Conservation (phyloP, 2,329 filamentous ascomycete species). For the Blastomyces gilchristii region DNA sequence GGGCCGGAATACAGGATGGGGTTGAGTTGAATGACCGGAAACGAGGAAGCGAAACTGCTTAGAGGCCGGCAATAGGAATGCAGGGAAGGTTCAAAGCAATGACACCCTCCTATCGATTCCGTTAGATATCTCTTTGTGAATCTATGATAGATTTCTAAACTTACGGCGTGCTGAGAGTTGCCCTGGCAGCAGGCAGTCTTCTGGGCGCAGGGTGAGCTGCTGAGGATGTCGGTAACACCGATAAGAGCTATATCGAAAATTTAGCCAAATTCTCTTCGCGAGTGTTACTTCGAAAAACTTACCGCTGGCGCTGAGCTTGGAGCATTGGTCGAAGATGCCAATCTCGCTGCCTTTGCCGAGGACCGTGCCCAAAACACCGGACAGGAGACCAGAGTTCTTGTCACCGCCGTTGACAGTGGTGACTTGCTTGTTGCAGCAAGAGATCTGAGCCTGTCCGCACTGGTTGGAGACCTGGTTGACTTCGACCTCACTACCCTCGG, state of each 20-base stretch:
- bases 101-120: conserved; percentile 21
- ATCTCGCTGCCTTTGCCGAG: conserved; percentile 27
- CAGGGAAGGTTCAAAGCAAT: conserved; percentile 31
- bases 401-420: conserved; percentile 29
- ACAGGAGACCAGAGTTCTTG: conserved; percentile 26
- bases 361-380: conserved; percentile 27
- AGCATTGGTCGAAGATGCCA: conserved; percentile 35
- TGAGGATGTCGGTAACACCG: conserved; percentile 19
- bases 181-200: conserved; percentile 16
- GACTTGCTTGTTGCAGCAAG: conserved; percentile 28
- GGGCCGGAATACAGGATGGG: background rate
- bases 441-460: conserved; percentile 14
- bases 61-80: conserved; percentile 31
- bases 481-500: conserved; percentile 5
- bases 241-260: conserved; percentile 20
- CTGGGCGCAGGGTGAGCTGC: conserved; percentile 12
- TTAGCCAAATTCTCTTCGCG: conserved; percentile 8
- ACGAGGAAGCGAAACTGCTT: conserved; percentile 17
- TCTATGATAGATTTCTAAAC: background rate
- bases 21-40: background rate
- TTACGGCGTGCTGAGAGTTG: conserved; percentile 12
- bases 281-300: conserved; percentile 12
- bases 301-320: conserved; percentile 29
- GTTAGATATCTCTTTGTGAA: conserved; percentile 9
- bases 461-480: conserved; percentile 11